These are phyloP conservation scores for Litsea cubeba DNA, from an alignment of 164 flowering plant genomes.

Conservation along the genomic window DNA sequence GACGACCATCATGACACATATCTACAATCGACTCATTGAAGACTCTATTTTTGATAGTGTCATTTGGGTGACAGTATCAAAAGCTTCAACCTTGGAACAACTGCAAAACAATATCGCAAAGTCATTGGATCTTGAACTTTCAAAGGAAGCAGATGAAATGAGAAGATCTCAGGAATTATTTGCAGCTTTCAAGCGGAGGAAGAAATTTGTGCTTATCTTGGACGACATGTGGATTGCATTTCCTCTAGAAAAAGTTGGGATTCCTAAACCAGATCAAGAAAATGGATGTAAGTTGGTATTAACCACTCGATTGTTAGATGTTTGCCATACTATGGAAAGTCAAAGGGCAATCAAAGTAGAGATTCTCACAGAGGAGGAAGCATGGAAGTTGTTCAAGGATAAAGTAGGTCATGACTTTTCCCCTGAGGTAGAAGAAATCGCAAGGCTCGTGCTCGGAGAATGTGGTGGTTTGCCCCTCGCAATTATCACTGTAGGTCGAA, in stretches of 20 bases:
- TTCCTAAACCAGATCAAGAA: conserved; percentile 4
- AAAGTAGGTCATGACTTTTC: neutral
- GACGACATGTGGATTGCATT: conserved; percentile 11
- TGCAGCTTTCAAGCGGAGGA: conserved; percentile 1
- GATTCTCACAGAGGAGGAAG: conserved; percentile 7
- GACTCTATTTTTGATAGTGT: neutral
- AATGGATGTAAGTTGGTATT: conserved; percentile 10
- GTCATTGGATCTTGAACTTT: neutral
- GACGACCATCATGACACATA: conserved; percentile 14
- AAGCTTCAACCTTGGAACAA: neutral
- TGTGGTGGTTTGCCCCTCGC: conserved; percentile 15
- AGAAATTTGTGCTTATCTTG: conserved; percentile 8
- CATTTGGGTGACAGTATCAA: conserved; percentile 8
- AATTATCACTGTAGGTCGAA: conserved; percentile 10
- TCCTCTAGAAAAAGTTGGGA: conserved; percentile 6
- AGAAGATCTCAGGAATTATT: neutral
- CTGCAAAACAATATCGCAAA: neutral
- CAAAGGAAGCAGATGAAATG: neutral
- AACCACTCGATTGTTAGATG: conserved; percentile 2
- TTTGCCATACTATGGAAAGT: conserved; percentile 2
- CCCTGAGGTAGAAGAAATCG: conserved; percentile 2
- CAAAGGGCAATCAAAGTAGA: conserved; percentile 6
- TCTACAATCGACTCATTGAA: conserved; percentile 3
- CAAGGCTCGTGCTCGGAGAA: conserved; percentile 1
- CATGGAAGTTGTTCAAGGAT: conserved; percentile 10